Evolutionary conservation across 106 monocot species (phyloP).

Genomic region (Allium cepa): DNA sequence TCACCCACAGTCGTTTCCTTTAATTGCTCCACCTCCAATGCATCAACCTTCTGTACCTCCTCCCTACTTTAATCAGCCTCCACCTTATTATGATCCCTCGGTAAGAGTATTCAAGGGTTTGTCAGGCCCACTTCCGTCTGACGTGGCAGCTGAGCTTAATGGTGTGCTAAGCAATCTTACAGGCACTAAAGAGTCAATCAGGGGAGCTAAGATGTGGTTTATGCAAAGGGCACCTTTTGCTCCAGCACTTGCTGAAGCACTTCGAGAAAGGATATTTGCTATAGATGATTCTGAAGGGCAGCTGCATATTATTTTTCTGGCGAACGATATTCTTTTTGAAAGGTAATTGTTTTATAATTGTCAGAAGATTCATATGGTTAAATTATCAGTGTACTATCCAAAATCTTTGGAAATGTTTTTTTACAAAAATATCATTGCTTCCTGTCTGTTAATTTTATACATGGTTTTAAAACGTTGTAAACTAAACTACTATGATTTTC

Average conservation of each 20-base stretch:
- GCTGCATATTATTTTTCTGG: conserved; percentile 86
- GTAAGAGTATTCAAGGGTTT: conserved; percentile 59
- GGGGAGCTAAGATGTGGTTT: conserved; percentile 96
- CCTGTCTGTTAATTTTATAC: no score
- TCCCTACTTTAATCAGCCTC: conserved; percentile 44
- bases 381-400: no score
- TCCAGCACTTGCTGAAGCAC: conserved; percentile 84
- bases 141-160: conserved; percentile 78
- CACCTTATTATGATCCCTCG: conserved; percentile 46
- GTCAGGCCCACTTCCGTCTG: conserved; percentile 72
- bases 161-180: conserved; percentile 51
- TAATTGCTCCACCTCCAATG: conserved; percentile 27
- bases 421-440: no score
- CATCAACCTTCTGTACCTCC: conserved; percentile 44
- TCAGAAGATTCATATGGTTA: no score
- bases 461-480: no score
- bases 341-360: conserved; percentile 31
- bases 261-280: conserved; percentile 67
- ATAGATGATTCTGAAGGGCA: conserved; percentile 89
- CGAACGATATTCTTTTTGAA: conserved; percentile 96
- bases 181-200: conserved; percentile 94
- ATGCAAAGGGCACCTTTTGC: conserved; percentile 94
- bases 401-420: no score
- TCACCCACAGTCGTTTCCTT: conserved; percentile 22
- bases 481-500: no score